phyloP scores from a whole-genome alignment of 768 basidiomycete genomes.

The Gloeopeniophorella convolvens region DNA sequence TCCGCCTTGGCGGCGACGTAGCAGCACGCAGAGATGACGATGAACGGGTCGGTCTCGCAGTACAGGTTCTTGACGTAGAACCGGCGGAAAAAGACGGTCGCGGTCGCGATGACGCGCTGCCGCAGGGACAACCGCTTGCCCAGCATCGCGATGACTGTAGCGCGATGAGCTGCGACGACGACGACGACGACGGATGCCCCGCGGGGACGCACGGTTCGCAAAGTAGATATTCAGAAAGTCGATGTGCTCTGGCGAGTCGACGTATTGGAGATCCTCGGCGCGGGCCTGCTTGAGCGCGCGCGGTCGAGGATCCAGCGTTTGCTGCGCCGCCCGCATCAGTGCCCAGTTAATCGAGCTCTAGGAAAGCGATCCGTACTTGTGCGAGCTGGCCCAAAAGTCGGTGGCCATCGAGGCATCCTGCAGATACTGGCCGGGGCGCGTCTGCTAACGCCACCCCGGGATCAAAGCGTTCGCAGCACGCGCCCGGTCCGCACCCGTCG shows the following conservation, averaged over 20 bases:
- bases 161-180: not conserved
- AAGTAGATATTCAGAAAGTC: slow-evolving; percentile 86
- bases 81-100: slow-evolving; percentile 91
- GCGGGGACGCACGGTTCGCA: slow-evolving; percentile 53
- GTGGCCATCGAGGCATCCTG: slow-evolving; percentile 55
- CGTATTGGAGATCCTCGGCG: slow-evolving; percentile 68
- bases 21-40: slow-evolving; percentile 88
- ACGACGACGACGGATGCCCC: slow-evolving; percentile 13
- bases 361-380: slow-evolving; percentile 50
- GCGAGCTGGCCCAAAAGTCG: slow-evolving; percentile 89
- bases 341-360: slow-evolving; percentile 15
- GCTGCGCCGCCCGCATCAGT: slow-evolving; percentile 36
- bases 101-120: slow-evolving; percentile 90
- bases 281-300: slow-evolving; percentile 70
- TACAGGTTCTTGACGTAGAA: slow-evolving; percentile 96
- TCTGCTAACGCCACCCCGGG: not conserved
- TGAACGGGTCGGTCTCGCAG: slow-evolving; percentile 92
- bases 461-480: too few species aligned
- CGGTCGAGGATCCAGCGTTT: slow-evolving; percentile 91
- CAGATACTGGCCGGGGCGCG: too few species aligned
- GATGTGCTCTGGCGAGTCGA: slow-evolving; percentile 69
- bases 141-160: slow-evolving; percentile 74
- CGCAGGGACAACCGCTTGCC: slow-evolving; percentile 77
- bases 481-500: too few species aligned
- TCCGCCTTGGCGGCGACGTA: slow-evolving; percentile 98